Conservation (phyloP, 2,329 filamentous ascomycete species). For the Microascus cirrosus region DNA sequence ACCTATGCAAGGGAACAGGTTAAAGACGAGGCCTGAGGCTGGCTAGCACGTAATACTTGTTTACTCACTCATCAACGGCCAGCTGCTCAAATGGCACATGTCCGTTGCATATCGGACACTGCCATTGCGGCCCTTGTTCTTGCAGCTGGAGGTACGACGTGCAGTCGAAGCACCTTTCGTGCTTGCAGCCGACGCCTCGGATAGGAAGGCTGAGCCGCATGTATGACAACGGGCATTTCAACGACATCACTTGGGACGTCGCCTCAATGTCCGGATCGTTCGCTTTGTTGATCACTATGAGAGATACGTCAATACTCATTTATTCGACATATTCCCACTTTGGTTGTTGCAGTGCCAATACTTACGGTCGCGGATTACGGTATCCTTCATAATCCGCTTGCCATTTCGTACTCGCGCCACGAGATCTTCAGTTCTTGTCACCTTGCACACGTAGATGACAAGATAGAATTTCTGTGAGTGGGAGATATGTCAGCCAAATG, state of each 20-base stretch:
- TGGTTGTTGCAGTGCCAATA: constrained; percentile 6
- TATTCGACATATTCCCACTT: background rate
- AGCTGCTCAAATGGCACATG: constrained; percentile 68
- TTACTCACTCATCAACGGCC: constrained; percentile 71
- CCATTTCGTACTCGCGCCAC: constrained; percentile 54
- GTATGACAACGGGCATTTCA: constrained; percentile 88
- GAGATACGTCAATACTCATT: background rate
- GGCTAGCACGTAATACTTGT: background rate
- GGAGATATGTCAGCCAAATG: constrained; percentile 8
- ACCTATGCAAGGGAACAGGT: constrained; percentile 34
- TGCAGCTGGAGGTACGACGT: constrained; percentile 86
- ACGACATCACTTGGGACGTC: constrained; percentile 76
- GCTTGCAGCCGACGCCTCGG: constrained; percentile 67
- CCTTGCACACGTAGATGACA: constrained; percentile 63
- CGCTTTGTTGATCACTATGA: constrained; percentile 63
- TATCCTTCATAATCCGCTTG: constrained; percentile 66
- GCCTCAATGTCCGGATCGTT: constrained; percentile 83
- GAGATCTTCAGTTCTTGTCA: constrained; percentile 60
- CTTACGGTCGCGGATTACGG: constrained; percentile 77
- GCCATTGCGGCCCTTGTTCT: constrained; percentile 92
- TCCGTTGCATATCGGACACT: constrained; percentile 90
- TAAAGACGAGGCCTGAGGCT: background rate
- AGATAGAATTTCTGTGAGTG: constrained; percentile 57
- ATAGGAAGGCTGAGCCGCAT: constrained; percentile 71
- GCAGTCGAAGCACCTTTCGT: constrained; percentile 93